A percentile compares a stretch with the other conserved stretches of the same genome.
These are phyloP conservation scores for Fusarium bulbicola DNA, from an alignment of 2,329 filamentous ascomycete species.

Conservation along the genomic window DNA sequence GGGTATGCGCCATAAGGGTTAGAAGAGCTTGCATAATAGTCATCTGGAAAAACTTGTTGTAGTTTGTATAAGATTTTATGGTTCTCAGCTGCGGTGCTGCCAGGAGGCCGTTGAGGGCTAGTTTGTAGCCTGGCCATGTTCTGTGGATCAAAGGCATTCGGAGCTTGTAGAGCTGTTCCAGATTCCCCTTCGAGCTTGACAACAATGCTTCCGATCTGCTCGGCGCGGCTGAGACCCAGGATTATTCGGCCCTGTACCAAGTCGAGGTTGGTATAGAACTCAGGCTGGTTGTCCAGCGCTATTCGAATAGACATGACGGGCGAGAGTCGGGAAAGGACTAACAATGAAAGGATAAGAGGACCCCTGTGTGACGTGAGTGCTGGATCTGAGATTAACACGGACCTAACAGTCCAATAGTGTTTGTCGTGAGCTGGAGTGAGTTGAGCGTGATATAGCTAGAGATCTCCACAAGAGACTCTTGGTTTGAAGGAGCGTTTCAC, in stretches of 20 bases:
- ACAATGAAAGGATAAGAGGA: background rate
- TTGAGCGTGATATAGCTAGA: conserved; percentile 2
- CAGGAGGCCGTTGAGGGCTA: conserved; percentile 47
- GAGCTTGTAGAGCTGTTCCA: conserved; percentile 68
- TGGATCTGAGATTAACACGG: conserved; percentile 2
- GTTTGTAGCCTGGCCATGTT: conserved; percentile 46
- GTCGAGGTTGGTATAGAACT: conserved; percentile 85
- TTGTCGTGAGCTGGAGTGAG: conserved; percentile 7
- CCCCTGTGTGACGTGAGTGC: conserved; percentile 14
- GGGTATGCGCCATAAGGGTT: conserved; percentile 62
- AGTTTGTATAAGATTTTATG: conserved; percentile 81
- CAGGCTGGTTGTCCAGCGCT: conserved; percentile 70
- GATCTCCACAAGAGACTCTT: background rate
- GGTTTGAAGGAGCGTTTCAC: background rate
- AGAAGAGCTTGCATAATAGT: conserved; percentile 53
- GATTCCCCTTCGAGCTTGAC: conserved; percentile 88
- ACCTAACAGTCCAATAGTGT: conserved; percentile 21
- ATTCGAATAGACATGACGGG: conserved; percentile 72
- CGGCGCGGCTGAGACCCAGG: conserved; percentile 68
- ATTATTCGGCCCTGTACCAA: conserved; percentile 70
- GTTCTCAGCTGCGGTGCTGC: conserved; percentile 63
- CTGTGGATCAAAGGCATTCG: conserved; percentile 56
- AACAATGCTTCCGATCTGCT: conserved; percentile 76
- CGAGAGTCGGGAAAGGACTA: background rate
- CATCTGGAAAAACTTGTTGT: conserved; percentile 75